Base-by-base conservation (phyloP, 2,329 filamentous ascomycete species). In the Aspergillus aculeatus region DNA sequence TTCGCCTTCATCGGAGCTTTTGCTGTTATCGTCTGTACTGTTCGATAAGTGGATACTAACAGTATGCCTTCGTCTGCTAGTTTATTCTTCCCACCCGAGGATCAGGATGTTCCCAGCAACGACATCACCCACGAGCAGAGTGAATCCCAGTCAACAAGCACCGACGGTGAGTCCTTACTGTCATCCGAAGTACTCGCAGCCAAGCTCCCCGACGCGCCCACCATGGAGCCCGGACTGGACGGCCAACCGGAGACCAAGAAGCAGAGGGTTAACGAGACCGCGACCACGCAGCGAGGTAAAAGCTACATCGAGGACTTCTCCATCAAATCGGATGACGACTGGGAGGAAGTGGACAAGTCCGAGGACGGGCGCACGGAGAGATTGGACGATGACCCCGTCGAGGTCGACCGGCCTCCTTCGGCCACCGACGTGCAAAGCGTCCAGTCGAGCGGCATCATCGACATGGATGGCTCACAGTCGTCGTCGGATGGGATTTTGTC, bases 151-250 rank as follows among this genome's bases (percentile, higher is more conserved):
- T 24, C 56, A 50, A 59, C 68, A 48, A 55, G 16, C 38, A 44
- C 64, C 50, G 65, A 74, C 58, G 65, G 64, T 64, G 68, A 69
- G 58, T 73, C 68, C 38, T 65, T 60, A 50, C 61, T 63, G 50
- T 69, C 67, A 5, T 65, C 67, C 11, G 66, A 67, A 51, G 56
- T 62, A n/a, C 69, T 80, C 51, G 76, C 77, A 14, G 73, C 78
- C 7, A 73, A 75, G 60, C 75, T 84, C 14, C 81, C 82, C 31
- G 78, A 83, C 64, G 75, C 78, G 16, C 81, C 81, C 3, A 82
- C 78, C 11, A 66, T 74, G 41, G 79, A 82, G 50, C 81, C 80
- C 5, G 70, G 69, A n/a, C 69, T 76, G 38, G 67, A 74, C n/a
- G 77, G 73, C 24, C 69, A 81, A 66, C 76, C 78, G 21, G 75